Evolutionary conservation across 2,329 filamentous ascomycete genomes (phyloP).

Genomic region (Westerdykella aurantiaca): DNA sequence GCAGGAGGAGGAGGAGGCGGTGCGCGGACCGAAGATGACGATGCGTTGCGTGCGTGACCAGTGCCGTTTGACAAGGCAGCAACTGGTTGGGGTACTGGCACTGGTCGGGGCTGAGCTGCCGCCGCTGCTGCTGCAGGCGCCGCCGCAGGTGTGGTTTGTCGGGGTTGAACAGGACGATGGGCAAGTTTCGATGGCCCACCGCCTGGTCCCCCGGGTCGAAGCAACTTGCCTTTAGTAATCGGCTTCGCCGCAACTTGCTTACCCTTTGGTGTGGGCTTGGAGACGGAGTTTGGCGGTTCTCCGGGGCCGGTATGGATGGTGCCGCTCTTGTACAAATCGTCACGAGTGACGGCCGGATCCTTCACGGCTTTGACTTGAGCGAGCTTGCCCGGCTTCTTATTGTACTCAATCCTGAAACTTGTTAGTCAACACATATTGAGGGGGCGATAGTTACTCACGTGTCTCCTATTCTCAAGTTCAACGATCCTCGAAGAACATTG

Average conservation of each 20-base stretch:
- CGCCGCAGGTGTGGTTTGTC: conserved; percentile 30
- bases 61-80: conserved; percentile 48
- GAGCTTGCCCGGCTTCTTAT: conserved; percentile 94
- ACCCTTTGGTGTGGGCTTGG: conserved; percentile 76
- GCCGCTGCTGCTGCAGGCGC: conserved; percentile 13
- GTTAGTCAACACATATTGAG: conserved; percentile 17
- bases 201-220: conserved; percentile 81
- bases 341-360: conserved; percentile 65
- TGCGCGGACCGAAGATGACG: conserved; percentile 43
- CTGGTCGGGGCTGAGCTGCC: conserved; percentile 38
- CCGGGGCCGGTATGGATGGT: conserved; percentile 81
- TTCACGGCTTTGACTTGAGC: conserved; percentile 84
- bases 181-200: conserved; percentile 71
- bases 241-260: conserved; percentile 83
- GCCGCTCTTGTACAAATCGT: conserved; percentile 90
- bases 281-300: conserved; percentile 75
- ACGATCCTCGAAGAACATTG: conserved; percentile 68
- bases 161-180: conserved; percentile 41
- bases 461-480: conserved; percentile 77
- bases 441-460: conserved; percentile 41
- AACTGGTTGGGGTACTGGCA: conserved; percentile 49
- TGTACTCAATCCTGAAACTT: conserved; percentile 68
- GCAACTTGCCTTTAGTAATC: conserved; percentile 87
- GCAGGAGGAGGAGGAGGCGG: conserved; percentile 62
- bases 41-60: conserved; percentile 37